phyloP scores from a whole-genome alignment of 331 rosid genomes.

The Acacia pycnantha region DNA sequence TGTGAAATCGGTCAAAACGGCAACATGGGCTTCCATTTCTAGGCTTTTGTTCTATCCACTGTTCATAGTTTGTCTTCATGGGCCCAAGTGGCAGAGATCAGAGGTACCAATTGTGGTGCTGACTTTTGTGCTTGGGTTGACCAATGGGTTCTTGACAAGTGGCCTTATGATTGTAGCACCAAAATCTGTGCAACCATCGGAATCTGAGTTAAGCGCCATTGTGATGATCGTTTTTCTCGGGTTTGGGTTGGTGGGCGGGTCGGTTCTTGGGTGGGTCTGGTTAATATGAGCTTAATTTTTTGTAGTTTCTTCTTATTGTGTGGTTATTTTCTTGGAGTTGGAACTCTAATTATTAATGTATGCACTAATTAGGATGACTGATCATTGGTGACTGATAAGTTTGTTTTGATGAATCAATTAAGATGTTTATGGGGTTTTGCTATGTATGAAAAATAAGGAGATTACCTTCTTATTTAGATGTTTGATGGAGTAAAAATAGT shows the following conservation, averaged over 20 bases:
- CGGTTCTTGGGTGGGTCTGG: conserved; percentile 93
- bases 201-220: conserved; percentile 76
- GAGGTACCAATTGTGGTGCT: conserved; percentile 59
- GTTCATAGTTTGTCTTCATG: conserved; percentile 72
- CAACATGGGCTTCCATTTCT: conserved; percentile 61
- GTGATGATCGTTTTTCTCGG: conserved; percentile 83
- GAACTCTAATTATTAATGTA: neutral
- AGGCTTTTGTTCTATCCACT: conserved; percentile 84
- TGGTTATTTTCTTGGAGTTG: neutral
- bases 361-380: neutral
- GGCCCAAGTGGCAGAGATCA: conserved; percentile 78
- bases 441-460: neutral
- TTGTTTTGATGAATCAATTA: neutral
- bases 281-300: conserved; percentile 40
- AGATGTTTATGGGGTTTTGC: neutral
- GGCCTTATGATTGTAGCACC: conserved; percentile 78
- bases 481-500: neutral
- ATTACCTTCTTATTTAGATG: neutral
- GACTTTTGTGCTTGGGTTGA: conserved; percentile 74
- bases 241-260: conserved; percentile 81
- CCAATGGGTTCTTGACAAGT: conserved; percentile 88
- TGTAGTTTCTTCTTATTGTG: neutral
- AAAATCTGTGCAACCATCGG: conserved; percentile 58
- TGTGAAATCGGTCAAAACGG: conserved; percentile 48
- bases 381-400: neutral